Evolutionary conservation across 768 basidiomycete species (phyloP).

Genomic region (Kondoa subrosea): DNA sequence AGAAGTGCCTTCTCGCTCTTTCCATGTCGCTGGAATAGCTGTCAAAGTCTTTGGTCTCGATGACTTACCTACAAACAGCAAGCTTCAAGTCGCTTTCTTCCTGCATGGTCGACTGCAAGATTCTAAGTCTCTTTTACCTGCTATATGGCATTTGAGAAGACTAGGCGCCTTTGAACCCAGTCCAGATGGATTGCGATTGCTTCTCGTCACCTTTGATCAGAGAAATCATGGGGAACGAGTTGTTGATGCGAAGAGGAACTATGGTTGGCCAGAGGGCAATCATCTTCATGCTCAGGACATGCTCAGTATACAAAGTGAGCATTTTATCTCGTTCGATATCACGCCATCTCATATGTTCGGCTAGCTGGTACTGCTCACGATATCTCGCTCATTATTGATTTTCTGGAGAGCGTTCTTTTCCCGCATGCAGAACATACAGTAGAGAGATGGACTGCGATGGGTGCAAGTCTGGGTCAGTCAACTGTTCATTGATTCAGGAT

Average conservation of each 20-base stretch:
- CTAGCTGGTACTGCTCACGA: slow-evolving; percentile 54
- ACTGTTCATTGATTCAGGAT: too few species aligned
- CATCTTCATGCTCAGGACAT: slow-evolving; percentile 35
- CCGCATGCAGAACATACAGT: slow-evolving; percentile 48
- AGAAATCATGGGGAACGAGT: background rate
- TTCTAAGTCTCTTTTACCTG: background rate
- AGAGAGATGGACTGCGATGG: slow-evolving; percentile 52
- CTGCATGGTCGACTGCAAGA: background rate
- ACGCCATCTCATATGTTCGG: background rate
- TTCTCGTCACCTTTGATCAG: slow-evolving; percentile 3
- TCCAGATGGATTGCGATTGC: background rate
- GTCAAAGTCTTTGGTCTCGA: background rate
- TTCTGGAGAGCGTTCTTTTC: slow-evolving; percentile 56
- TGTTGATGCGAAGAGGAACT: slow-evolving; percentile 1
- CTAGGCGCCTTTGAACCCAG: background rate
- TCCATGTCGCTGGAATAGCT: background rate
- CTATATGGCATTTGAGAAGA: background rate
- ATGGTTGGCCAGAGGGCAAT: slow-evolving; percentile 9
- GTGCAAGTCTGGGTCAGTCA: slow-evolving; percentile 66
- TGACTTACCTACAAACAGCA: background rate
- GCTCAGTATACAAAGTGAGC: slow-evolving; percentile 38
- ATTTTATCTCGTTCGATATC: slow-evolving; percentile 14
- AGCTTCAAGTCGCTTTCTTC: background rate
- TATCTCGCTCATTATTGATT: slow-evolving; percentile 63
- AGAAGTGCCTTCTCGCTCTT: too few species aligned